These are phyloP conservation scores for Knoxdaviesia proteae DNA, from an alignment of 2,329 filamentous ascomycete species.

Conservation along the genomic window DNA sequence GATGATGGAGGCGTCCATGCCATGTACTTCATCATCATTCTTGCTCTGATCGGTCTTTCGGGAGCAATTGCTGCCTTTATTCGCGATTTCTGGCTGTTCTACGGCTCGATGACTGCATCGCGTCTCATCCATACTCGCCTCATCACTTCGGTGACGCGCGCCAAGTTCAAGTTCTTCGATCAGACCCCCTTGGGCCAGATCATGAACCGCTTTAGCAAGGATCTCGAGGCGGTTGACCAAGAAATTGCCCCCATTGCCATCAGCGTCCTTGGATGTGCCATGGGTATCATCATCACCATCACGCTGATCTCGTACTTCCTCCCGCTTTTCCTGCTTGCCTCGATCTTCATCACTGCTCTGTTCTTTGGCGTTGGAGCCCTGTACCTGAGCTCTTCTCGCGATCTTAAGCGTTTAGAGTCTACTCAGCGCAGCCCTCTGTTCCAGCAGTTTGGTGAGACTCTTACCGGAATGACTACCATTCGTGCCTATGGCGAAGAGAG, in stretches of 20 bases:
- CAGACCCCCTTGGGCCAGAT: slow-evolving; percentile 86
- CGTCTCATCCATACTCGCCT: slow-evolving; percentile 62
- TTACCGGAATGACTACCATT: slow-evolving; percentile 89
- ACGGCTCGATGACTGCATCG: slow-evolving; percentile 75
- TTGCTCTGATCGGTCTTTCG: slow-evolving; percentile 56
- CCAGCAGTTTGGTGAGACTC: slow-evolving; percentile 92
- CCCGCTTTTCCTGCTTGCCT: slow-evolving; percentile 74
- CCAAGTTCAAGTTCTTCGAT: slow-evolving; percentile 95
- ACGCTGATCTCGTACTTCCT: slow-evolving; percentile 75
- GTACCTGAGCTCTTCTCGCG: slow-evolving; percentile 81
- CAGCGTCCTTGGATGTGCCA: slow-evolving; percentile 41
- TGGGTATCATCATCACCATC: slow-evolving; percentile 63
- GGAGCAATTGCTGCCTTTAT: slow-evolving; percentile 68
- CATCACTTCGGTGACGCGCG: slow-evolving; percentile 60
- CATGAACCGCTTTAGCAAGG: slow-evolving; percentile 98
- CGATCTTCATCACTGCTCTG: slow-evolving; percentile 59
- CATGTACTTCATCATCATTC: slow-evolving; percentile 63
- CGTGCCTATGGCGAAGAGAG: slow-evolving; percentile 88
- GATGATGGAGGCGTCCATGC: slow-evolving; percentile 41
- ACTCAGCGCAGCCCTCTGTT: slow-evolving; percentile 87
- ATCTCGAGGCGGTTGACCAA: slow-evolving; percentile 85
- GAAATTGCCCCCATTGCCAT: slow-evolving; percentile 88
- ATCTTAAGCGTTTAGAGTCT: slow-evolving; percentile 86
- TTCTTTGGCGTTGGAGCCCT: slow-evolving; percentile 72
- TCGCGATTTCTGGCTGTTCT: slow-evolving; percentile 77